Evolutionary conservation across 306 rosid species (phyloP).

Genomic region (Dryas drummondii): DNA sequence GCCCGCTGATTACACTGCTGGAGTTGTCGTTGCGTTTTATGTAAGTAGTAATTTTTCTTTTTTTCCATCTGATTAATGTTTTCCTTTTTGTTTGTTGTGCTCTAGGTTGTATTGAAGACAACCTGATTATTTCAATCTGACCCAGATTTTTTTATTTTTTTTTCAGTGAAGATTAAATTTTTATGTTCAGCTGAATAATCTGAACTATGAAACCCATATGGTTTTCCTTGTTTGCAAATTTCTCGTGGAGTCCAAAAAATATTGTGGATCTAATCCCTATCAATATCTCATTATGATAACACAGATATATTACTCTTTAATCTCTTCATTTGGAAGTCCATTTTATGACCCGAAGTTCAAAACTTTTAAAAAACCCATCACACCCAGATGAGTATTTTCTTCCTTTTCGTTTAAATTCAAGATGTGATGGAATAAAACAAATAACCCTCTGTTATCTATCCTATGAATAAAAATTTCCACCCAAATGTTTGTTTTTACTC

Average conservation of each 20-base stretch:
- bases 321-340: neutral
- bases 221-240: too few species aligned
- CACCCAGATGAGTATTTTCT: neutral
- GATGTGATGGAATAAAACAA: neutral
- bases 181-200: neutral
- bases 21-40: slow-evolving; percentile 94
- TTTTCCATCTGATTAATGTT: neutral
- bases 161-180: neutral
- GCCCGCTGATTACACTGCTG: slow-evolving; percentile 94
- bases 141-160: neutral
- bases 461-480: neutral
- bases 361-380: neutral
- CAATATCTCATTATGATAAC: neutral
- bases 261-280: neutral
- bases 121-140: neutral
- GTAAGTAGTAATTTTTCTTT: slow-evolving; percentile 52
- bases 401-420: neutral
- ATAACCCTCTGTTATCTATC: neutral
- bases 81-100: neutral
- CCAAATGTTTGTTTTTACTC: neutral
- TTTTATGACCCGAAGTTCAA: neutral
- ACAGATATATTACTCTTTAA: slow-evolving; percentile 5
- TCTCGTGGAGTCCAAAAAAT: neutral
- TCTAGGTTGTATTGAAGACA: neutral
- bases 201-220: too few species aligned